Evolutionary conservation across 176 grass and related monocot species (phyloP).

Genomic region (Dendrocalamus sinicus): DNA sequence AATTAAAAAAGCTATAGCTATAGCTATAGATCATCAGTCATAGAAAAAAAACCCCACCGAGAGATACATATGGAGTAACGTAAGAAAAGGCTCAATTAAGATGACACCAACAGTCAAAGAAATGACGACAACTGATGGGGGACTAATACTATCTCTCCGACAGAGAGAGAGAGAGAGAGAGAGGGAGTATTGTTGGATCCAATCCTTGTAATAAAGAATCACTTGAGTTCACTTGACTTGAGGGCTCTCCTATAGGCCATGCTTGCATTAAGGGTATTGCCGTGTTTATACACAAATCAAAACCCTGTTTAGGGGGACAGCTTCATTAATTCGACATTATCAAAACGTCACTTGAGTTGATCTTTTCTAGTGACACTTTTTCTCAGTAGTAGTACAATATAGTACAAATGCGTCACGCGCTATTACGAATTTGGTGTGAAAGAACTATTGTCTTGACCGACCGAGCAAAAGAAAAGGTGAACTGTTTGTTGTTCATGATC

Average conservation of each 20-base stretch:
- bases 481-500: not conserved
- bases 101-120: conserved; percentile 39
- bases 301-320: conserved; percentile 12
- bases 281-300: not conserved
- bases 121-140: conserved; percentile 14
- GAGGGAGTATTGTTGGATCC: conserved; percentile 4
- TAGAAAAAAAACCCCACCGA: no score
- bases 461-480: not conserved
- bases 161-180: not conserved
- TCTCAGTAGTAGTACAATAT: not conserved
- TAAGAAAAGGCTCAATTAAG: conserved; percentile 14
- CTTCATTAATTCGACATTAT: conserved; percentile 19
- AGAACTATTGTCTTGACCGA: conserved; percentile 2
- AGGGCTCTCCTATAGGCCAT: conserved; percentile 23
- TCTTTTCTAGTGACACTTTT: not conserved
- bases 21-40: no score
- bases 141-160: not conserved
- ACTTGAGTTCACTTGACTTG: conserved; percentile 5
- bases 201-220: conserved; percentile 24
- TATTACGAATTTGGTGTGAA: conserved; percentile 5
- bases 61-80: not conserved
- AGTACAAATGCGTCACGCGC: not conserved
- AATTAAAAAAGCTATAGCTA: no score
- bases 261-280: conserved; percentile 1
- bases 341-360: conserved; percentile 9